Base-by-base conservation (phyloP, 1,284 basidiomycete genomes). In the Ustanciosporium gigantosporum region DNA sequence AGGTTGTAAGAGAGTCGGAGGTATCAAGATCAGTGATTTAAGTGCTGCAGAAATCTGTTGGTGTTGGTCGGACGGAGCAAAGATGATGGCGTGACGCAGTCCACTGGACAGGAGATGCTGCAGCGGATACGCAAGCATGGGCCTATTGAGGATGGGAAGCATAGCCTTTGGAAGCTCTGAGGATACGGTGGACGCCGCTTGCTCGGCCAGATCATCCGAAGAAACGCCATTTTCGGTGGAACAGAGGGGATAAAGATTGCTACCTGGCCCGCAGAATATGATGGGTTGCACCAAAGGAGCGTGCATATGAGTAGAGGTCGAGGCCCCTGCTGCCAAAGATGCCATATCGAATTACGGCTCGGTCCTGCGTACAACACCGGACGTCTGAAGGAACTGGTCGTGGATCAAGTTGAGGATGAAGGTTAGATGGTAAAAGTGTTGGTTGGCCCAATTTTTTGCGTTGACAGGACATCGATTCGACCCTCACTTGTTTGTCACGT, bases 71-170 rank as follows among this genome's bases (percentile, higher is more conserved):
- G 64, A 55, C n/a, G 68, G 70, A 2, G 74, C 74, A n/a, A 74
- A 60, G 23, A 77, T 52, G 34, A 74, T 42, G 27, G 66, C 68
- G 14, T 66, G 50, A 29, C 67, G 58, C 16, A 74, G 51, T 36
- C 74, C 75, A 13, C 70, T 62, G 13, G 66, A 56, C 32, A 73
- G 50, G 31, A 77, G 50, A 45, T 66, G 67, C 52, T 77, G 75
- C 17, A 77, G 50, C 8, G 70, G 62, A 37, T 62, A 75, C 16
- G 75, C 68, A 19, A 76, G 59, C 59, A 76, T 61, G 17, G 75
- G 75, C n/a, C 72, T 41, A 44, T 76, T 77, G 22, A 68, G 51
- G n/a, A 77, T 45, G 9, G 75, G 75, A 2, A 77, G 66, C 47
- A 74, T 60, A n/a, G 72, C 74, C 47, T 76, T 73, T 17, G 73